Base-by-base conservation (phyloP, 1,284 basidiomycete species). In the Moniliella sp. region DNA sequence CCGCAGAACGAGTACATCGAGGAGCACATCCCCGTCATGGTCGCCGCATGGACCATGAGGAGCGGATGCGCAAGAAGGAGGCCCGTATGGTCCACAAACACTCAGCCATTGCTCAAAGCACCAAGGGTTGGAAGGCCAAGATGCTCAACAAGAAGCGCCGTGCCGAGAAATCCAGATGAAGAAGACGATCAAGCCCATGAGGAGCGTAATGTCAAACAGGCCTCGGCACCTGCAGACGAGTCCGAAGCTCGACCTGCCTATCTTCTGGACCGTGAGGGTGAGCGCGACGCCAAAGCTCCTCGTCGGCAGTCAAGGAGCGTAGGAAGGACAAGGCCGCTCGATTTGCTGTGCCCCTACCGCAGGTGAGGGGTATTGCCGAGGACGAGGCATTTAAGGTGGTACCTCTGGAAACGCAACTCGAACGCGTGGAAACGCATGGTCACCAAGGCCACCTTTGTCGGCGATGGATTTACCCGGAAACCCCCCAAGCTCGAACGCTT, bases 341-440 rank as follows among this genome's bases (percentile, higher is more conserved):
- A 63, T 99, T 83, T 65, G 75, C 83, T 15, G 91, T 99, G 2
- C 91, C 88, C 2, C 61, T 97, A 42, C 88, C 91, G 30, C 91
- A 88, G 64, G 91, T 99, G 32, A 69, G 88, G 35, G 91, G 91
- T 28, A 94, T 99, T 49, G 86, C 88, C 12, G 91, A 99, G 63
- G 91, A 97, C 56, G 91, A 99, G 68, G 91, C 88, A 73, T 99
- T 99, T 72, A 94, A 91, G 69, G 91, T 97, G 19, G 71, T 99
- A 86, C 68, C 88, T 88, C 0, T 91, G 91, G 35, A 94, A 94
- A 69, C 78, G 74, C 59, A 94, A 88, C 67, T 74, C 72, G 61
- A 99, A 97, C 65, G 73, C 78, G 15, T 99, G 91, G 91, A 99
- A 99, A 67, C 73, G 91, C 46, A 94, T 99, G 88, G 82, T 99